phyloP scores from a whole-genome alignment of 2,329 filamentous ascomycete species.

The Colletotrichum sojae region DNA sequence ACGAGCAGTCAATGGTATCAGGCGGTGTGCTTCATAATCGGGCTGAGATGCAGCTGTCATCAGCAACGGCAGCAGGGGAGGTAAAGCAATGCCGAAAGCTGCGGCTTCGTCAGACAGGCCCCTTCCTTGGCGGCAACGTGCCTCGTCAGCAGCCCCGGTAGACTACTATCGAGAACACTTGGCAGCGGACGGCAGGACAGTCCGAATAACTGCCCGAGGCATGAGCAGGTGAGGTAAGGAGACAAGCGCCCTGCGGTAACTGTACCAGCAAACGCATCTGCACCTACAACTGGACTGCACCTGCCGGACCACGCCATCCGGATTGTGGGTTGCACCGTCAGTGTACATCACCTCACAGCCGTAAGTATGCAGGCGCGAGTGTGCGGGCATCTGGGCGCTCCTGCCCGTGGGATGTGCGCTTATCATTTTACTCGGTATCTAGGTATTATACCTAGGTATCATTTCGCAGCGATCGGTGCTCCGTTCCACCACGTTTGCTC shows the following conservation, averaged over 20 bases:
- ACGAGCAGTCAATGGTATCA: not conserved
- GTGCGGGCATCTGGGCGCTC: no score
- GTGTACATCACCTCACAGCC: slow-evolving; percentile 15
- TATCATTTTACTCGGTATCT: slow-evolving; percentile 1
- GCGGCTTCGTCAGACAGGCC: slow-evolving; percentile 37
- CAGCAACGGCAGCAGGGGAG: slow-evolving; percentile 2
- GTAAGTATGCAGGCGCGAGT: slow-evolving; percentile 3
- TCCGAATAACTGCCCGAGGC: not conserved
- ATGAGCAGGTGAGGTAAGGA: not conserved
- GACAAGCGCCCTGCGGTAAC: not conserved
- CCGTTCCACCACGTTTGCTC: slow-evolving; percentile 8
- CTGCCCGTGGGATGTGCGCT: slow-evolving; percentile 15
- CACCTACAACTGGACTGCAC: no score
- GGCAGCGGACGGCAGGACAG: not conserved
- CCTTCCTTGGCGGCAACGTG: slow-evolving; percentile 31
- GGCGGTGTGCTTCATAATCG: slow-evolving; percentile 10
- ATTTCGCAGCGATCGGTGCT: slow-evolving; percentile 30
- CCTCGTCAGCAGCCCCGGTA: slow-evolving; percentile 21
- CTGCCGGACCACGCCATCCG: not conserved
- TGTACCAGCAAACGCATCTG: not conserved
- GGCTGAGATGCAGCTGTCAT: slow-evolving; percentile 27
- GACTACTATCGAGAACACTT: not conserved
- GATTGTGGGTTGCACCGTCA: slow-evolving; percentile 20
- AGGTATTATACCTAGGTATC: not conserved
- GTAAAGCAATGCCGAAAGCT: slow-evolving; percentile 34